These are phyloP conservation scores for Samsoniella hepiali DNA, from an alignment of 2,329 filamentous ascomycete species.

Conservation along the genomic window DNA sequence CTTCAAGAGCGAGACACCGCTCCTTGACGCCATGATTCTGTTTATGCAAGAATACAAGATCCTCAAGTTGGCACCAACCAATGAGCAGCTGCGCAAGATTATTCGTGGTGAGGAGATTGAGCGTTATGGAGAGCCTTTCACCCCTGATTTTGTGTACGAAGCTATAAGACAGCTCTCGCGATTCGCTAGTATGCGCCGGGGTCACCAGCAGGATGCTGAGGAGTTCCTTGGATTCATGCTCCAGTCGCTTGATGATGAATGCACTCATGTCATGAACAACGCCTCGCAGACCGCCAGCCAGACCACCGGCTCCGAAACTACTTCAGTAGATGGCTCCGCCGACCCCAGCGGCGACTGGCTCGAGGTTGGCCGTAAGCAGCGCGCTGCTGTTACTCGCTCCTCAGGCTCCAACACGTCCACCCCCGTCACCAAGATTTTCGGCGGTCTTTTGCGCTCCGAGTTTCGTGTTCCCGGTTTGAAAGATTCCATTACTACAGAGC, in stretches of 20 bases:
- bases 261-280: conserved; percentile 64
- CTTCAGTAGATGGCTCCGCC: conserved; percentile 28
- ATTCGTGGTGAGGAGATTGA: conserved; percentile 83
- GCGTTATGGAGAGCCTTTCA: conserved; percentile 86
- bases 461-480: conserved; percentile 83
- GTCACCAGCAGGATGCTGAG: conserved; percentile 96
- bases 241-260: conserved; percentile 91
- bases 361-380: conserved; percentile 91
- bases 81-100: conserved; percentile 68
- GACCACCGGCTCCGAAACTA: conserved; percentile 32
- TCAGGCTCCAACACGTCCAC: conserved; percentile 74
- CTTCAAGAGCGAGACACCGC: conserved; percentile 91
- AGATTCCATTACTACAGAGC: conserved; percentile 86
- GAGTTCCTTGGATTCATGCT: conserved; percentile 93
- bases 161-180: conserved; percentile 82
- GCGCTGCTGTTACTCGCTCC: conserved; percentile 78
- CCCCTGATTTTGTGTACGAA: conserved; percentile 92
- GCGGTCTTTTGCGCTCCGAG: conserved; percentile 85
- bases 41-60: conserved; percentile 91
- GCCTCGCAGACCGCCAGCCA: conserved; percentile 27
- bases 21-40: conserved; percentile 95
- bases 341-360: conserved; percentile 63
- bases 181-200: conserved; percentile 91
- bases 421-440: conserved; percentile 91
- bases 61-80: conserved; percentile 72